These are phyloP conservation scores for Botrytis medusae DNA, from an alignment of 2,329 filamentous ascomycete genomes.

Conservation along the genomic window DNA sequence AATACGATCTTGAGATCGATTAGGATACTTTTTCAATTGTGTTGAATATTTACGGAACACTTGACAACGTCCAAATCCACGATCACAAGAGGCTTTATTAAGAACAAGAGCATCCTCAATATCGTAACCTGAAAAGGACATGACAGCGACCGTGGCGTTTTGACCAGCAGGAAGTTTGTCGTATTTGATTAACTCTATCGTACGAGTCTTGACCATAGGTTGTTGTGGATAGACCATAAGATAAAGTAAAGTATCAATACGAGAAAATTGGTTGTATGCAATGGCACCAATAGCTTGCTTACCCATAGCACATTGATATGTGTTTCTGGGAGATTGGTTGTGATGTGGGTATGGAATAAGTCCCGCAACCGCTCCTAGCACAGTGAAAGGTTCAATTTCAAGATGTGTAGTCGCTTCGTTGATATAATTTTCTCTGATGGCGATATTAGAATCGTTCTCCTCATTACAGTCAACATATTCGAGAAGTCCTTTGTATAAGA, in stretches of 20 bases:
- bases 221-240: constrained; percentile 97
- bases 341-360: constrained; percentile 98
- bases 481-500: constrained; percentile 82
- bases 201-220: constrained; percentile 95
- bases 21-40: constrained; percentile 84
- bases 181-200: constrained; percentile 94
- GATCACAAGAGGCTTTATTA: constrained; percentile 93
- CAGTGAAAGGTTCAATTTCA: constrained; percentile 97
- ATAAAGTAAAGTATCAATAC: constrained; percentile 94
- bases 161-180: constrained; percentile 96
- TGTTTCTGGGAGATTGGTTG: constrained; percentile 98
- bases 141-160: constrained; percentile 96
- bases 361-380: constrained; percentile 91
- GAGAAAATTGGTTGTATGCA: constrained; percentile 95
- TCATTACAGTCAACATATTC: constrained; percentile 99
- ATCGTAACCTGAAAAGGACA: constrained; percentile 99
- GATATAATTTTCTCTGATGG: constrained; percentile 84
- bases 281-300: constrained; percentile 99
- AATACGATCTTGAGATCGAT: constrained; percentile 68
- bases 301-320: constrained; percentile 99
- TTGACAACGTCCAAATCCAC: constrained; percentile 94
- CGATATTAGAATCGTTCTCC: constrained; percentile 93
- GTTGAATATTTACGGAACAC: constrained; percentile 95
- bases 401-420: constrained; percentile 84
- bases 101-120: constrained; percentile 97